Evolutionary conservation across 352 stramenopile species (phyloP).

Genomic region (Pythium grandisporangium): DNA sequence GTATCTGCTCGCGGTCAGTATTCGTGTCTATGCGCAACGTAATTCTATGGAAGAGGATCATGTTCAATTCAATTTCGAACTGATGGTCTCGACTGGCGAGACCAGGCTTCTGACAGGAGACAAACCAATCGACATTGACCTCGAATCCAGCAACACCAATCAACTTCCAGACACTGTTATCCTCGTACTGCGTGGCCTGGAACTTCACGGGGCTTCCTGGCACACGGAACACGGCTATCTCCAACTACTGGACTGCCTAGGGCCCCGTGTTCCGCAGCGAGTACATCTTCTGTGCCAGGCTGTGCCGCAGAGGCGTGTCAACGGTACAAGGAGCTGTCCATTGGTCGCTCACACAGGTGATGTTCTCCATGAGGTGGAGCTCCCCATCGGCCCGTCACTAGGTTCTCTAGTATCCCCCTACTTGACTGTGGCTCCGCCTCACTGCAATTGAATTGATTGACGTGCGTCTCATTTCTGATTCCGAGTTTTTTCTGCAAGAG

Average conservation of each 20-base stretch:
- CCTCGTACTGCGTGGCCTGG: slow-evolving; percentile 19
- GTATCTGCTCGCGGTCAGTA: slow-evolving; percentile 5
- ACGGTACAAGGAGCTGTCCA: slow-evolving; percentile 6
- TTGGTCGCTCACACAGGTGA: slow-evolving; percentile 1
- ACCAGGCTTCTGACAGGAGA: not conserved
- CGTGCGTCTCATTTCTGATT: not conserved
- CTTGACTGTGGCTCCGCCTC: slow-evolving; percentile 4
- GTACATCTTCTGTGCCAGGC: slow-evolving; percentile 7
- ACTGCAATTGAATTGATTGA: not conserved
- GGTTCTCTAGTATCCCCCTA: slow-evolving; percentile 8
- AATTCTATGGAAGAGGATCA: not conserved
- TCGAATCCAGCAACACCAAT: slow-evolving; percentile 11
- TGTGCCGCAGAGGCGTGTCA: not conserved
- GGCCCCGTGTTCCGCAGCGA: not conserved
- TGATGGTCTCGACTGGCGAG: not conserved
- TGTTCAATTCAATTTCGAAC: not conserved
- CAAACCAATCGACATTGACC: too few relatives aligned
- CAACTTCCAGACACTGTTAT: slow-evolving; percentile 4
- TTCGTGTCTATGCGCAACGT: not conserved
- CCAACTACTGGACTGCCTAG: slow-evolving; percentile 7
- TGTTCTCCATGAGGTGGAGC: slow-evolving; percentile 5
- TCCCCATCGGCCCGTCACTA: slow-evolving; percentile 13
- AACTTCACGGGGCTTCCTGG: slow-evolving; percentile 20
- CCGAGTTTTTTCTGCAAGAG: not conserved
- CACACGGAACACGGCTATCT: slow-evolving; percentile 14